Percentiles rank a stretch among this genome's conserved stretches.
phyloP scores from a whole-genome alignment of 768 basidiomycete genomes.

The Lentinula boryana region DNA sequence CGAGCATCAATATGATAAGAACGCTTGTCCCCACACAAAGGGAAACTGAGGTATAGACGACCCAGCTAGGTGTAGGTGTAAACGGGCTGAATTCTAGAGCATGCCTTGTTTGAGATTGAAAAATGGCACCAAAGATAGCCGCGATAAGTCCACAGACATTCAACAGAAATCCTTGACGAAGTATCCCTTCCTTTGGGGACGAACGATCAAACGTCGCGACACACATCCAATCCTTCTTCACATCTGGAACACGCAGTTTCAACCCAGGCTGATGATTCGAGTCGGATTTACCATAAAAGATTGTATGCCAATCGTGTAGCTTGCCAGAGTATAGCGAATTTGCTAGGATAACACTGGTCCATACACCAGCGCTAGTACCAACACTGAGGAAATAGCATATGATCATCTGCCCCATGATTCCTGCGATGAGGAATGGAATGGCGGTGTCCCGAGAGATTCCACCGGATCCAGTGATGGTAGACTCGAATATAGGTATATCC shows the following conservation, averaged over 20 bases:
- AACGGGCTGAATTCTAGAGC: conserved; percentile 15
- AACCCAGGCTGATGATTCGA: conserved; percentile 12
- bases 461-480: conserved; percentile 13
- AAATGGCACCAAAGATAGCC: conserved; percentile 20
- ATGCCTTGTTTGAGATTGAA: conserved; percentile 15
- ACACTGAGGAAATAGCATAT: conserved; percentile 22
- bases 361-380: conserved; percentile 20
- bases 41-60: conserved; percentile 17
- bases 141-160: conserved; percentile 16
- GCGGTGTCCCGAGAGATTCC: conserved; percentile 13
- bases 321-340: conserved; percentile 16
- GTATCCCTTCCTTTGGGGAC: conserved; percentile 14
- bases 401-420: conserved; percentile 17
- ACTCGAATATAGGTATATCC: conserved; percentile 11
- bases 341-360: conserved; percentile 19
- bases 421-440: conserved; percentile 18
- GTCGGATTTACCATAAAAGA: conserved; percentile 15
- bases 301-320: conserved; percentile 18
- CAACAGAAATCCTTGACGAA: conserved; percentile 19
- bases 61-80: conserved; percentile 15
- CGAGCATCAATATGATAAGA: conserved; percentile 9
- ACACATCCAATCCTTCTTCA: conserved; percentile 15
- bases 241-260: conserved; percentile 12
- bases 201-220: conserved; percentile 21
- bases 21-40: background rate